phyloP scores from a whole-genome alignment of 345 rosid genomes.

The Pistacia atlantica region DNA sequence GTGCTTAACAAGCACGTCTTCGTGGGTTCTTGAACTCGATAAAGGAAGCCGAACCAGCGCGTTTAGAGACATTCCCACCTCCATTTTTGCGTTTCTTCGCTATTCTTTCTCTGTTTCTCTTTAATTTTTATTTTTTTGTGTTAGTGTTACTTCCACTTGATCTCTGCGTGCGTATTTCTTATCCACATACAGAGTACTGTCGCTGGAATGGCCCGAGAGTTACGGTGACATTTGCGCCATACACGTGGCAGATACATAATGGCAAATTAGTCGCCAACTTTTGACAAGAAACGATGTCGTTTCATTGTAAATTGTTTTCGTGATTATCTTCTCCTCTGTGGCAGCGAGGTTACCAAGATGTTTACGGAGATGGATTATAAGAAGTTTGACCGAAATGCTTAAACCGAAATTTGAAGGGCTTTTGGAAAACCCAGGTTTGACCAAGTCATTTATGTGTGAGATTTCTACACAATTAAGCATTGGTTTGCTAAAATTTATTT shows the following conservation, averaged over 20 bases:
- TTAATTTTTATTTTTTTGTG: not conserved
- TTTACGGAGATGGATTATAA: too few species aligned
- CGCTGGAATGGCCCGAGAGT: not conserved
- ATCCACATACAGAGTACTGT: slow-evolving; percentile 27
- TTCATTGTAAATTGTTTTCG: not conserved
- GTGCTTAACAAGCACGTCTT: slow-evolving; percentile 57
- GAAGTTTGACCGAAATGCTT: too few species aligned
- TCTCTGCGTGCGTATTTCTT: slow-evolving; percentile 14
- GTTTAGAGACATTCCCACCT: slow-evolving; percentile 75
- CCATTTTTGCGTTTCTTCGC: slow-evolving; percentile 34
- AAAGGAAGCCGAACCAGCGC: slow-evolving; percentile 68
- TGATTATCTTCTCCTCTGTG: too few species aligned
- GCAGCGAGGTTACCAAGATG: too few species aligned
- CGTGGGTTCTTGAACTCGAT: slow-evolving; percentile 48
- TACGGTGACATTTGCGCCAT: slow-evolving; percentile 15
- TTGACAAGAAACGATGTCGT: not conserved
- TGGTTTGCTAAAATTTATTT: not conserved
- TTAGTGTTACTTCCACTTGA: too few species aligned
- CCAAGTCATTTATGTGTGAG: too few species aligned
- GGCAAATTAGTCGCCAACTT: not conserved
- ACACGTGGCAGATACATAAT: slow-evolving; percentile 34
- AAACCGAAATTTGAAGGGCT: too few species aligned
- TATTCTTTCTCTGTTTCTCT: not conserved
- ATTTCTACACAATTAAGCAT: too few species aligned
- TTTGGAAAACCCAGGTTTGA: too few species aligned